Evolutionary conservation across 1,284 basidiomycete genomes (phyloP), one percentile per base, ranked within the genome.

Genomic region (Porodaedalea pini): DNA sequence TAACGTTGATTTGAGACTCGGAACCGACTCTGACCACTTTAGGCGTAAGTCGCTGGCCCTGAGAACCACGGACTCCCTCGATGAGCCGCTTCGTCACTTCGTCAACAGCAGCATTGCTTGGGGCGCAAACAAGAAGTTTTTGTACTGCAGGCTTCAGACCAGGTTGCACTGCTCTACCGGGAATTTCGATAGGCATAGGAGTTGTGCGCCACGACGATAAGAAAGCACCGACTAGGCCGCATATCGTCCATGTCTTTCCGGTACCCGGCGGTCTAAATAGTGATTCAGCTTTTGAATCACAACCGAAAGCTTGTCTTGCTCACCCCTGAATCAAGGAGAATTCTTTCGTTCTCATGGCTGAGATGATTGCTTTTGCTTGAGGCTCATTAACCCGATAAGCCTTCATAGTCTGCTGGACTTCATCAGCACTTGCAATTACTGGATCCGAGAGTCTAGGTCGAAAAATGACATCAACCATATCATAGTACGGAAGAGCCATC

Each of bases 201-300:
- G 78, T 70, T 25, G 73, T 75, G 8, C 77, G 71, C 3, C 88
- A 82, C 49, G 75, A 80, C 0, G 86, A 81, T 37, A 96, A 71
- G 68, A 91, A 94, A 5, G 88, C 83, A 39, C 92, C 88, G 2
- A 98, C 89, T n/a, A 99, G 78, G 17, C 92, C 94, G 65, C 94
- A 92, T 63, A 99, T 99, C 0, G 97, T 99, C 51, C 94, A 98
- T 8, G 97, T 99, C 74, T 99, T 99, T 40, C 97, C 97, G 0
- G 97, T 99, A 63, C 97, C 97, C 1, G 97, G 97, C 27, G 97
- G 97, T 49, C 94, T 94, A 65, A 3, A 37, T 11, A 60, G 61
- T 37, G 53, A 44, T 13, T 23, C 43, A 31, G 51, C 13, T 32
- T 39, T 15, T 6, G 49, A 19, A 27, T 21, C 1, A 15, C 25